Evolutionary conservation across 2,329 filamentous ascomycete genomes (phyloP).

Genomic region (Claviceps digitariae): DNA sequence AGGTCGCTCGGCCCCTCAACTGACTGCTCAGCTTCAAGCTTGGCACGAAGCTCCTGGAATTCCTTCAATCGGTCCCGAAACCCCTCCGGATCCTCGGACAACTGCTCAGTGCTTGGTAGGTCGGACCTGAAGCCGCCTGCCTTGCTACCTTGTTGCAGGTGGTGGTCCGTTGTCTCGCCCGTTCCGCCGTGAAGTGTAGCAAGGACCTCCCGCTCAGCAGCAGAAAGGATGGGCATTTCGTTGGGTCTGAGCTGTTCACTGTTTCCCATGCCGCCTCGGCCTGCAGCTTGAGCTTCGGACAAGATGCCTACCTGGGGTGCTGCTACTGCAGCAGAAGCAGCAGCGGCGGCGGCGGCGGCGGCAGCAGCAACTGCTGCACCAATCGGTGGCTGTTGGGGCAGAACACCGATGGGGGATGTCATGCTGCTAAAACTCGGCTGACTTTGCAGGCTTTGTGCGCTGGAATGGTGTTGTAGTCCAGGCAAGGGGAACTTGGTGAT

Average conservation of each 20-base stretch:
- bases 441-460: constrained; percentile 88
- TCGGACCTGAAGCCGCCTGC: constrained; percentile 27
- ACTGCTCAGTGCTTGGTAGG: constrained; percentile 36
- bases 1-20: constrained; percentile 8
- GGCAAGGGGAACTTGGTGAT: constrained; percentile 59
- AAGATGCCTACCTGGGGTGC: constrained; percentile 38
- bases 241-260: constrained; percentile 53
- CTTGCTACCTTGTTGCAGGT: constrained; percentile 15
- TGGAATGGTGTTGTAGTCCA: constrained; percentile 78
- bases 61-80: constrained; percentile 65
- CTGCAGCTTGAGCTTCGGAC: constrained; percentile 44
- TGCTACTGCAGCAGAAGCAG: not conserved
- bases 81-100: constrained; percentile 41
- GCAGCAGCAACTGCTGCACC: not conserved
- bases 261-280: constrained; percentile 17
- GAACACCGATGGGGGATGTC: constrained; percentile 62
- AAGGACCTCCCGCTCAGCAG: constrained; percentile 39
- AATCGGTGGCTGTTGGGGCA: constrained; percentile 31
- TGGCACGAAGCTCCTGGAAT: constrained; percentile 66
- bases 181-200: constrained; percentile 19
- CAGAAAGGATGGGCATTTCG: constrained; percentile 53
- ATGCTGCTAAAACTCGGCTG: constrained; percentile 96
- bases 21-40: constrained; percentile 46
- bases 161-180: constrained; percentile 1
- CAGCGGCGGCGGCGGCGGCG: no score